Percentiles rank a stretch among this genome's conserved stretches.
phyloP scores from a whole-genome alignment of 352 stramenopile genomes.

The Phytophthora pini region DNA sequence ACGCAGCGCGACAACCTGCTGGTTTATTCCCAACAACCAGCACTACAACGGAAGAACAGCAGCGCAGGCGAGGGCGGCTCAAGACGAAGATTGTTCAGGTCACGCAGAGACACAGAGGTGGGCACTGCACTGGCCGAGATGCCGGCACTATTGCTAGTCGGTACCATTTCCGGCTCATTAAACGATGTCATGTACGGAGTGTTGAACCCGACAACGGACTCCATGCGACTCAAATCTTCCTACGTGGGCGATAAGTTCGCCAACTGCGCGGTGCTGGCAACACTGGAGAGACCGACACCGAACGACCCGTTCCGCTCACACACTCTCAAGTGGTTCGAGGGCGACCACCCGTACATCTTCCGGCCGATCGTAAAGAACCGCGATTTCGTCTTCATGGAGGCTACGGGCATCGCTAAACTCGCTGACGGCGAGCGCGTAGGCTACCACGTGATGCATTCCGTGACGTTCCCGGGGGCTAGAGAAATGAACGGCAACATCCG shows the following conservation, averaged over 20 bases:
- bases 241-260: constrained; percentile 56
- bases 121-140: constrained; percentile 16
- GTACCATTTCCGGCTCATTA: constrained; percentile 38
- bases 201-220: constrained; percentile 38
- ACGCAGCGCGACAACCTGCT: constrained; percentile 28
- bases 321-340: constrained; percentile 58
- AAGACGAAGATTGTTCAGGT: constrained; percentile 14
- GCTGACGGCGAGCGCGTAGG: constrained; percentile 42
- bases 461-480: constrained; percentile 39
- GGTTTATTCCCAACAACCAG: constrained; percentile 26
- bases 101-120: constrained; percentile 13
- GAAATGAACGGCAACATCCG: constrained; percentile 28
- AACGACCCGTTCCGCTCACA: constrained; percentile 53
- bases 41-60: constrained; percentile 14
- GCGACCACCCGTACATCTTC: constrained; percentile 48
- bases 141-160: constrained; percentile 36
- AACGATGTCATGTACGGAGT: constrained; percentile 53
- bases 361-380: constrained; percentile 54
- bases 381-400: constrained; percentile 61
- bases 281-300: constrained; percentile 31
- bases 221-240: constrained; percentile 44
- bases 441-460: constrained; percentile 63
- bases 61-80: constrained; percentile 5
- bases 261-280: constrained; percentile 41
- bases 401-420: constrained; percentile 43